Conservation (phyloP, 2,329 filamentous ascomycete genomes). For the Colletotrichum plurivorum region DNA sequence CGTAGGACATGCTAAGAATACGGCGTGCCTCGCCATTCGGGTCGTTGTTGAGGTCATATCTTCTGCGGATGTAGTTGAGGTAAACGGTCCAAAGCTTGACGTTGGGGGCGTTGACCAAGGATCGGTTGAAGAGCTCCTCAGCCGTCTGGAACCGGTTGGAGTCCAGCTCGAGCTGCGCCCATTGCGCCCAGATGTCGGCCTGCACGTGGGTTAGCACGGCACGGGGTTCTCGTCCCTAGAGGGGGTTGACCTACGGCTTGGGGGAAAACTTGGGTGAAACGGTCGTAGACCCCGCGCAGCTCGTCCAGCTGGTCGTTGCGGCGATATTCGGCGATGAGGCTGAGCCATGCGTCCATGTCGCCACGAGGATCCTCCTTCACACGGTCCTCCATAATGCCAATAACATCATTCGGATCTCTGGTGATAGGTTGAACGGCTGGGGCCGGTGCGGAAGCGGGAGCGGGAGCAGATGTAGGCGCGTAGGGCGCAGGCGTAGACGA, state of each 20-base stretch:
- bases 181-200: conserved; percentile 93
- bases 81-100: conserved; percentile 94
- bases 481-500: conserved; percentile 53
- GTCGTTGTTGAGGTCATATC: conserved; percentile 88
- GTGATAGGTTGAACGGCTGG: conserved; percentile 41
- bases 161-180: conserved; percentile 90
- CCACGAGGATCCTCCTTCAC: conserved; percentile 94
- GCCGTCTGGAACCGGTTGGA: conserved; percentile 85
- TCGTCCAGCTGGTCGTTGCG: conserved; percentile 87
- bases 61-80: conserved; percentile 92
- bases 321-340: conserved; percentile 87
- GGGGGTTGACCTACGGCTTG: conserved; percentile 79
- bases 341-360: conserved; percentile 92
- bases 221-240: background rate
- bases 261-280: conserved; percentile 90
- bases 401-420: conserved; percentile 74
- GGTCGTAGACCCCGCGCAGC: conserved; percentile 83
- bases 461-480: conserved; percentile 55
- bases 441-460: conserved; percentile 53
- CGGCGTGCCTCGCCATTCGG: conserved; percentile 81
- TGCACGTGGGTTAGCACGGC: conserved; percentile 60
- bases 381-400: conserved; percentile 88
- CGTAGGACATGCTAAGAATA: conserved; percentile 88
- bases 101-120: conserved; percentile 83
- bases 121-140: conserved; percentile 86